These are phyloP conservation scores for Pterula multifida DNA, from an alignment of 1,284 basidiomycete species.

Conservation along the genomic window DNA sequence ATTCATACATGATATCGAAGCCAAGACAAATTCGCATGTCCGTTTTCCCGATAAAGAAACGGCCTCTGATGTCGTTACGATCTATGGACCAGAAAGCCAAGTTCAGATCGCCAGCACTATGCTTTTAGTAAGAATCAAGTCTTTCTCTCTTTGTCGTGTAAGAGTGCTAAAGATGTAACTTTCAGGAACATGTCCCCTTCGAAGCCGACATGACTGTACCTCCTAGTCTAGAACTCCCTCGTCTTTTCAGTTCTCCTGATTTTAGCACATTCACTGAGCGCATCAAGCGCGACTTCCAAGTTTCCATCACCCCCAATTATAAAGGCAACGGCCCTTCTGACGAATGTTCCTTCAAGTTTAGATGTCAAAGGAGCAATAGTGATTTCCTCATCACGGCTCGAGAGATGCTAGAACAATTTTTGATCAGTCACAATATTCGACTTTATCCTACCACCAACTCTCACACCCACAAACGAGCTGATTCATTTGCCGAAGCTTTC, in stretches of 20 bases:
- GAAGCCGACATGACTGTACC: constrained; percentile 93
- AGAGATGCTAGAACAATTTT: constrained; percentile 89
- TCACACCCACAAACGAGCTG: constrained; percentile 69
- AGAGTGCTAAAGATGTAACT: constrained; percentile 12
- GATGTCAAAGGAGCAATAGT: constrained; percentile 87
- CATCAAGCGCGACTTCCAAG: constrained; percentile 89
- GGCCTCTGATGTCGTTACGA: constrained; percentile 82
- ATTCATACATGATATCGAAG: constrained; percentile 94
- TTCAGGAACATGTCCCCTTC: constrained; percentile 90
- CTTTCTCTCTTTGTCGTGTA: no score
- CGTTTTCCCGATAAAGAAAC: constrained; percentile 95
- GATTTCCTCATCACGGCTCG: constrained; percentile 85
- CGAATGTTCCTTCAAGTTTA: constrained; percentile 91
- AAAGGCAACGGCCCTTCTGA: constrained; percentile 34
- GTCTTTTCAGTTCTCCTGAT: constrained; percentile 66
- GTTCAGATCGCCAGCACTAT: constrained; percentile 94
- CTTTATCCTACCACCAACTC: constrained; percentile 66
- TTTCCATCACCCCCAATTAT: constrained; percentile 73
- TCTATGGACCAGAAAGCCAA: constrained; percentile 95
- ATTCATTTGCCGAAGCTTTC: constrained; percentile 92
- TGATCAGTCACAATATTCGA: constrained; percentile 74
- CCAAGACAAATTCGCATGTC: constrained; percentile 89
- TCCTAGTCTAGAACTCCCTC: constrained; percentile 66
- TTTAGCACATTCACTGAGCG: constrained; percentile 78
- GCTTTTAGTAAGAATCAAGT: constrained; percentile 79